A percentile compares a stretch with the other conserved stretches of the same genome.
Evolutionary conservation across 2,329 filamentous ascomycete genomes (phyloP).

Genomic region (Pseudonectria buxi): DNA sequence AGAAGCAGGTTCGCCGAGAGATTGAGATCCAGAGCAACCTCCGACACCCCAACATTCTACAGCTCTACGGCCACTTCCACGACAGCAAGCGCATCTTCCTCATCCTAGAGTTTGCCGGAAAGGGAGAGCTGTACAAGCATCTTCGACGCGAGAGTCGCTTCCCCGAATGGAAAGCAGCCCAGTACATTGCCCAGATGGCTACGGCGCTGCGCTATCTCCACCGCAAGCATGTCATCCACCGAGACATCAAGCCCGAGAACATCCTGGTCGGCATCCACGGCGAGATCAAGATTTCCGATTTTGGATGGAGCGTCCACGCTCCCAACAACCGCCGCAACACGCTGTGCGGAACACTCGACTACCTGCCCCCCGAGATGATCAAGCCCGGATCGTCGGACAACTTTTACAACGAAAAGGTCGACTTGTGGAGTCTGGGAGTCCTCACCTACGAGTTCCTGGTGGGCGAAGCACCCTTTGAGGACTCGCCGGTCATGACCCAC

Average conservation of each 20-base stretch:
- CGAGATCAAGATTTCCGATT: slow-evolving; percentile 98
- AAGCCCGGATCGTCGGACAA: slow-evolving; percentile 73
- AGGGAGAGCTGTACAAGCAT: slow-evolving; percentile 83
- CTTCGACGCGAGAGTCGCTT: slow-evolving; percentile 71
- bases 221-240: slow-evolving; percentile 95
- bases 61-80: slow-evolving; percentile 81
- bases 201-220: slow-evolving; percentile 83
- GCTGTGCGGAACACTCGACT: slow-evolving; percentile 96
- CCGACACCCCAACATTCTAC: slow-evolving; percentile 75
- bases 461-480: slow-evolving; percentile 94
- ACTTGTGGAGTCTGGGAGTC: slow-evolving; percentile 92
- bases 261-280: slow-evolving; percentile 94
- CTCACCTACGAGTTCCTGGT: slow-evolving; percentile 94
- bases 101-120: slow-evolving; percentile 78
- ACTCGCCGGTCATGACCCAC: slow-evolving; percentile 91
- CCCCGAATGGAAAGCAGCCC: slow-evolving; percentile 76
- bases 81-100: slow-evolving; percentile 82
- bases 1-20: slow-evolving; percentile 80
- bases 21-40: slow-evolving; percentile 86
- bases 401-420: slow-evolving; percentile 91
- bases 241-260: slow-evolving; percentile 97
- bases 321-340: slow-evolving; percentile 90
- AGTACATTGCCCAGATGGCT: slow-evolving; percentile 84
- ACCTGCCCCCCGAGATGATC: slow-evolving; percentile 97
- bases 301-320: slow-evolving; percentile 96